Evolutionary conservation across 192 early-diverging fungal species (phyloP).

Genomic region (Endogone sp.): DNA sequence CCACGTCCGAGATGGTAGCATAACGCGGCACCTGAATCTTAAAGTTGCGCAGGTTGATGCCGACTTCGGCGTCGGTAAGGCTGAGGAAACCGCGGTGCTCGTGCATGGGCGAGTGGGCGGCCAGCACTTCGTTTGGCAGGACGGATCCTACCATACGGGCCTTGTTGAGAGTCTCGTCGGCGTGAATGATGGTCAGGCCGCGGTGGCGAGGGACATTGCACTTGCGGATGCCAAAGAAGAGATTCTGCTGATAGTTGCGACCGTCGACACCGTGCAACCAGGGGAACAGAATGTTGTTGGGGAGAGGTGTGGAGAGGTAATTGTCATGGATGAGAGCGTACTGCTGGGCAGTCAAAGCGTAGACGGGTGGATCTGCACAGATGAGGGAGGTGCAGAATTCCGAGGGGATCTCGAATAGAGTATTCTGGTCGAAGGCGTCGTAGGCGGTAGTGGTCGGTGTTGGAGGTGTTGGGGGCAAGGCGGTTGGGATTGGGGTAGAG

Average conservation of each 20-base stretch:
- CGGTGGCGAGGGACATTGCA: slow-evolving; percentile 20
- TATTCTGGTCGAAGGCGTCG: too few species aligned
- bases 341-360: slow-evolving; percentile 33
- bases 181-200: slow-evolving; percentile 26
- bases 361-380: slow-evolving; percentile 18
- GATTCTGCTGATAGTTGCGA: slow-evolving; percentile 35
- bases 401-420: too few species aligned
- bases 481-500: too few species aligned
- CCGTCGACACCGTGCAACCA: slow-evolving; percentile 62
- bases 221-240: slow-evolving; percentile 46
- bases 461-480: too few species aligned
- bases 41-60: slow-evolving; percentile 53
- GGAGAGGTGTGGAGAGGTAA: slow-evolving; percentile 40
- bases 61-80: slow-evolving; percentile 11
- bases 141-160: slow-evolving; percentile 46
- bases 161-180: slow-evolving; percentile 5
- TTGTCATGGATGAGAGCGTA: slow-evolving; percentile 34
- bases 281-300: slow-evolving; percentile 51
- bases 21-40: slow-evolving; percentile 47
- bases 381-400: too few species aligned
- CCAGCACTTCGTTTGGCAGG: slow-evolving; percentile 40
- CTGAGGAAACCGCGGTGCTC: slow-evolving; percentile 6
- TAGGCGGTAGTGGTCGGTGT: too few species aligned
- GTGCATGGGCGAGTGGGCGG: background rate
- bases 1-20: slow-evolving; percentile 43